phyloP scores from a whole-genome alignment of 805 yeast genomes.

The Metschnikowia vanudenii region DNA sequence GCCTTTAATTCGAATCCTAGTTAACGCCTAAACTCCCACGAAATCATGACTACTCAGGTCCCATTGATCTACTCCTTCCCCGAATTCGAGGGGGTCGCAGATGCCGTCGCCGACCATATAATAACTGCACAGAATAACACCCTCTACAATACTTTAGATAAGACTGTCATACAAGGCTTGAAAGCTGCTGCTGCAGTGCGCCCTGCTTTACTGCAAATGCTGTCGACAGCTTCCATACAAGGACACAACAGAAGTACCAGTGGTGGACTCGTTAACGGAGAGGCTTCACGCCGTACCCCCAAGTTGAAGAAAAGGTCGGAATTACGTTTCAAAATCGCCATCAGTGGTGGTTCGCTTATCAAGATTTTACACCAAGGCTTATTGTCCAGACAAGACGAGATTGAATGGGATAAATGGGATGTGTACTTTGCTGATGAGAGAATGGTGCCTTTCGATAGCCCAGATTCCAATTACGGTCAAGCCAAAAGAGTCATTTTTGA shows the following conservation, averaged over 20 bases:
- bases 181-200: conserved; percentile 26
- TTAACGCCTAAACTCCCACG: neutral
- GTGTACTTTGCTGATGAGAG: conserved; percentile 96
- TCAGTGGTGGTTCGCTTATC: conserved; percentile 90
- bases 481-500: conserved; percentile 83
- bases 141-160: conserved; percentile 45
- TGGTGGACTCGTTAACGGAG: conserved; percentile 11
- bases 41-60: conserved; percentile 81
- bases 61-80: conserved; percentile 93
- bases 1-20: no score
- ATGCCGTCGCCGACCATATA: conserved; percentile 94
- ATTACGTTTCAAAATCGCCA: conserved; percentile 81
- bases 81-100: conserved; percentile 86
- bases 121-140: conserved; percentile 82
- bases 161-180: conserved; percentile 29
- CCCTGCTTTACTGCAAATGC: conserved; percentile 15
- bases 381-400: conserved; percentile 62
- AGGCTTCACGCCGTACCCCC: conserved; percentile 14
- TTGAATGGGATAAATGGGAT: conserved; percentile 94
- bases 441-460: conserved; percentile 79
- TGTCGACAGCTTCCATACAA: conserved; percentile 13
- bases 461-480: conserved; percentile 86
- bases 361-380: conserved; percentile 86
- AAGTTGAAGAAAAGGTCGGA: conserved; percentile 56
- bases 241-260: conserved; percentile 19